Evolutionary conservation across 1,284 basidiomycete species (phyloP).

Genomic region (Cryptococcus sp.): DNA sequence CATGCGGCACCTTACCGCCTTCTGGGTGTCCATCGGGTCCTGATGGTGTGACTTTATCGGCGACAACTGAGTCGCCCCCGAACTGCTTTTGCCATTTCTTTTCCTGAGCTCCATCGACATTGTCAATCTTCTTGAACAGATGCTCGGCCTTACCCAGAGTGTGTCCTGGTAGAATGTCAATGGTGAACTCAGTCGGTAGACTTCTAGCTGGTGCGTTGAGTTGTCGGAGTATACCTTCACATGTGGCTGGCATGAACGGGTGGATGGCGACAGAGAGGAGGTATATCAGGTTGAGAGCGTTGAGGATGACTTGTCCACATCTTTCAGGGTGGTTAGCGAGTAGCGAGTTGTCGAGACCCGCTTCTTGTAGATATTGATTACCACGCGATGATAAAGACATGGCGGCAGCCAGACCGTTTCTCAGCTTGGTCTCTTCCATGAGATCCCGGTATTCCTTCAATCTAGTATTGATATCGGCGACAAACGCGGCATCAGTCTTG

Average conservation of each 20-base stretch:
- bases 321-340: constrained; percentile 74
- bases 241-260: constrained; percentile 95
- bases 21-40: constrained; percentile 35
- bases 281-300: constrained; percentile 92
- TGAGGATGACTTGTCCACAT: constrained; percentile 83
- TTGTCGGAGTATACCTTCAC: constrained; percentile 75
- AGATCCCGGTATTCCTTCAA: constrained; percentile 76
- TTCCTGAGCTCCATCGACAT: constrained; percentile 66
- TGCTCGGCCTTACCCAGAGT: constrained; percentile 79
- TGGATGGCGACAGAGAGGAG: constrained; percentile 76
- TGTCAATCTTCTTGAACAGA: constrained; percentile 88
- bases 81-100: constrained; percentile 78
- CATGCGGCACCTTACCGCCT: constrained; percentile 35
- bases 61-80: constrained; percentile 56
- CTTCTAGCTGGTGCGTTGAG: constrained; percentile 82
- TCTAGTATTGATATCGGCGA: constrained; percentile 72
- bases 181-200: constrained; percentile 62
- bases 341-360: constrained; percentile 85
- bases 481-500: constrained; percentile 66
- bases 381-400: constrained; percentile 91
- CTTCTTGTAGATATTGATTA: constrained; percentile 89
- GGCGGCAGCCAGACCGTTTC: constrained; percentile 76
- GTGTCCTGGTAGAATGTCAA: constrained; percentile 85
- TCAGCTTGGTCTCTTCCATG: constrained; percentile 89
- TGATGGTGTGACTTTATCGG: constrained; percentile 26